These are phyloP conservation scores for Lentinula detonsa DNA, from an alignment of 768 basidiomycete species.

Conservation along the genomic window DNA sequence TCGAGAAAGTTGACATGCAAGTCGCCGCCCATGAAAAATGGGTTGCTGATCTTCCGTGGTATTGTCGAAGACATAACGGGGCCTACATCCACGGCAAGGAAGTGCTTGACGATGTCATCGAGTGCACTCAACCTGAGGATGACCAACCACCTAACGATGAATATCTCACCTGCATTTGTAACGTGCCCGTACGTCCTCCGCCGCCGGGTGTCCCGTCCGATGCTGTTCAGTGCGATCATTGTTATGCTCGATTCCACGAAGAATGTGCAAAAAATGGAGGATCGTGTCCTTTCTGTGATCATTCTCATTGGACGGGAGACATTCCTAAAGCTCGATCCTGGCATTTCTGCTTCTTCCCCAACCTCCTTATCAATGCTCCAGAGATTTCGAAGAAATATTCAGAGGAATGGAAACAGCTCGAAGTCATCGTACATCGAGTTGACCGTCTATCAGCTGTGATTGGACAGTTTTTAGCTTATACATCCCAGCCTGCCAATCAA, in stretches of 20 bases:
- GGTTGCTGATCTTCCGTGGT: constrained; percentile 77
- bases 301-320: constrained; percentile 86
- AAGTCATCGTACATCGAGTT: constrained; percentile 72
- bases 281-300: constrained; percentile 88
- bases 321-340: constrained; percentile 78
- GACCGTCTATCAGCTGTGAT: constrained; percentile 71
- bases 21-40: constrained; percentile 63
- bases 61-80: constrained; percentile 57
- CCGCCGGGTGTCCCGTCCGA: constrained; percentile 68
- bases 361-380: constrained; percentile 66
- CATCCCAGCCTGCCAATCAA: constrained; percentile 63
- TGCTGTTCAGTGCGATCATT: constrained; percentile 88
- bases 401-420: constrained; percentile 73
- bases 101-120: constrained; percentile 71
- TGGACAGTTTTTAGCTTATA: constrained; percentile 75
- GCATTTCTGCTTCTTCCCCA: constrained; percentile 78
- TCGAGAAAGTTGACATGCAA: constrained; percentile 68
- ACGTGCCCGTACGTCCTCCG: constrained; percentile 70
- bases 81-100: constrained; percentile 46
- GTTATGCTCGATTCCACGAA: constrained; percentile 81
- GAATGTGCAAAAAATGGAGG: constrained; percentile 84
- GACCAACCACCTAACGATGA: constrained; percentile 76
- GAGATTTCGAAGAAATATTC: constrained; percentile 77
- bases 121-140: constrained; percentile 69
- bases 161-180: constrained; percentile 84